Conservation (phyloP, 306 rosid genomes). For the Corylus heterophylla region DNA sequence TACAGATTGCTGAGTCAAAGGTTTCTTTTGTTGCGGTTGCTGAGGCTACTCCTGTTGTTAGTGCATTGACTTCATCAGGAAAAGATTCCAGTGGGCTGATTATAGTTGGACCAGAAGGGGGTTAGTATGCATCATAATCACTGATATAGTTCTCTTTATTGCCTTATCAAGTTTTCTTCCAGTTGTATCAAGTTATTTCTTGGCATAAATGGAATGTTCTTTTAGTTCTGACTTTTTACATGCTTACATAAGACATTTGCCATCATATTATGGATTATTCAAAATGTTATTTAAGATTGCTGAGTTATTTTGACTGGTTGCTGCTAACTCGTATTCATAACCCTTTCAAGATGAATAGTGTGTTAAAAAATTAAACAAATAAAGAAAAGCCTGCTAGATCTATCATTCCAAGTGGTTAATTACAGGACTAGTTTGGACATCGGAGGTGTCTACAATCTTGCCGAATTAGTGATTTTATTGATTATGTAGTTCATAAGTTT, state of each 20-base stretch:
- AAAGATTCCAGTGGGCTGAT: slow-evolving; percentile 61
- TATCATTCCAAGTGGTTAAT: neutral
- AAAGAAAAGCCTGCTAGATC: neutral
- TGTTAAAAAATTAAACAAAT: neutral
- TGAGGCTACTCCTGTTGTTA: slow-evolving; percentile 67
- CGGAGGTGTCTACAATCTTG: neutral
- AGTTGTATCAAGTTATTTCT: neutral
- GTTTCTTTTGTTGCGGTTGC: slow-evolving; percentile 77
- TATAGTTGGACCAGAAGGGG: slow-evolving; percentile 93
- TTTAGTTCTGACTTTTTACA: neutral
- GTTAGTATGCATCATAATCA: slow-evolving; percentile 39
- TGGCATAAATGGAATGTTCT: neutral
- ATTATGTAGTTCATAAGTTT: neutral
- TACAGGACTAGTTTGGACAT: neutral
- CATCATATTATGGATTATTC: neutral
- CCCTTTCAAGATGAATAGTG: neutral
- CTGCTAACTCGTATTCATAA: neutral
- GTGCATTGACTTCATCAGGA: slow-evolving; percentile 49
- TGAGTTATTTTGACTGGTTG: neutral
- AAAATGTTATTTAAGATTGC: neutral
- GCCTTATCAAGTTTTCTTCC: neutral
- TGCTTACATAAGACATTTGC: neutral
- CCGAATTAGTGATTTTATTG: neutral
- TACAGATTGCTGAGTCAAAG: slow-evolving; percentile 66
- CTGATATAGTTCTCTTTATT: neutral